A percentile compares a stretch with the other conserved stretches of the same genome.
Evolutionary conservation across 2,329 filamentous ascomycete genomes (phyloP).

Genomic region (Dryadomyces quercivorus): DNA sequence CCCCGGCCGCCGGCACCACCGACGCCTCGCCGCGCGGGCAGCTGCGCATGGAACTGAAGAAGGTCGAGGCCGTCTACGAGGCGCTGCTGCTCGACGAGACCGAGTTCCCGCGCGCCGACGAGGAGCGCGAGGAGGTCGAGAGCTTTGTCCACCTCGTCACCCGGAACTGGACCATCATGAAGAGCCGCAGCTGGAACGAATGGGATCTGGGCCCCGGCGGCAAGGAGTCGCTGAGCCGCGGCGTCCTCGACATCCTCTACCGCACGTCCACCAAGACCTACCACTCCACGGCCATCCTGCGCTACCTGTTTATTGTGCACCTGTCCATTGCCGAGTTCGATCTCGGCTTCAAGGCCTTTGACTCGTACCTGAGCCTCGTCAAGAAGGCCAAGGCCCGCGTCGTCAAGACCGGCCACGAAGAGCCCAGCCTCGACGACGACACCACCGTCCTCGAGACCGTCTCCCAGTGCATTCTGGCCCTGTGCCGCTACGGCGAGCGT

Average conservation of each 20-base stretch:
- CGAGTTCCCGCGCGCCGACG: constrained; percentile 71
- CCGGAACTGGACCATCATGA: constrained; percentile 73
- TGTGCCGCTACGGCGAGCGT: constrained; percentile 70
- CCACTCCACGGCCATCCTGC: constrained; percentile 80
- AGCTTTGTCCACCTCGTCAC: constrained; percentile 68
- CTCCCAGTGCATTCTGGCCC: constrained; percentile 63
- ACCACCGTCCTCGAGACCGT: constrained; percentile 65
- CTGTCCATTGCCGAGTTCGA: constrained; percentile 83
- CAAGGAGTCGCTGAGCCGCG: constrained; percentile 60
- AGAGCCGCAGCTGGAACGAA: constrained; percentile 69
- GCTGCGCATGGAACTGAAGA: constrained; percentile 65
- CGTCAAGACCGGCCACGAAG: constrained; percentile 61
- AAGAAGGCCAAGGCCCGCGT: constrained; percentile 74
- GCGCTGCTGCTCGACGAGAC: constrained; percentile 65
- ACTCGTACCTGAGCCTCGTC: constrained; percentile 84
- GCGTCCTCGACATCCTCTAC: constrained; percentile 79
- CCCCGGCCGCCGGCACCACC: constrained; percentile 23
- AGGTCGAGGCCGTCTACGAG: constrained; percentile 70
- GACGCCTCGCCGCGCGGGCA: constrained; percentile 43
- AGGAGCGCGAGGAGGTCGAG: constrained; percentile 69
- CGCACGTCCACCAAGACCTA: constrained; percentile 86
- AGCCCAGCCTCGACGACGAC: constrained; percentile 66
- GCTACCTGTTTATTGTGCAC: constrained; percentile 80
- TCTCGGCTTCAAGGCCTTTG: constrained; percentile 77
- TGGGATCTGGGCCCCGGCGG: constrained; percentile 72